Conservation (phyloP, 106 monocot species). For the Alisma plantagoaquatica region DNA sequence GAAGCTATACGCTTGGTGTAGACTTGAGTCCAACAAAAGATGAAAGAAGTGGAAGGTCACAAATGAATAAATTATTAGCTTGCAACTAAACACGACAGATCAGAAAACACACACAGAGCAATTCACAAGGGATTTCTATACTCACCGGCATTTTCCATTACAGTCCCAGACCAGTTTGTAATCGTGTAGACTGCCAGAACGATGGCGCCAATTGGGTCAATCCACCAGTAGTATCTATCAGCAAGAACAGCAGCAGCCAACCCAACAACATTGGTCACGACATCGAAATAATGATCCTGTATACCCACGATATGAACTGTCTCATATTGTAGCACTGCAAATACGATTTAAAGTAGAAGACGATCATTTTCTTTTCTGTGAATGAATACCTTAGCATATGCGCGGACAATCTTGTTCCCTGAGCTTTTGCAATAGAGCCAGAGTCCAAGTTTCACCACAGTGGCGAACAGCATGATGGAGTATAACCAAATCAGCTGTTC, state of each 20-base stretch:
- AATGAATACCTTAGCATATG: slow-evolving; percentile 77
- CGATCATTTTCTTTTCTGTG: too few relatives aligned
- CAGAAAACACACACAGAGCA: too few relatives aligned
- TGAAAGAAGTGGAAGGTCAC: too few relatives aligned
- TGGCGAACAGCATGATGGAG: slow-evolving; percentile 77
- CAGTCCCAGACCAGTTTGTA: slow-evolving; percentile 79
- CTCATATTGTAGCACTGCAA: too few relatives aligned
- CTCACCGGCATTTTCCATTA: slow-evolving; percentile 88
- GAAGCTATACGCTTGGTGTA: too few relatives aligned
- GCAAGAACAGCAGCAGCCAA: slow-evolving; percentile 89
- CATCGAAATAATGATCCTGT: slow-evolving; percentile 99
- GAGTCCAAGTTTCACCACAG: slow-evolving; percentile 69
- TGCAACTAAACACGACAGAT: too few relatives aligned
- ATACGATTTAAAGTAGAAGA: too few relatives aligned
- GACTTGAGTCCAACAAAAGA: too few relatives aligned
- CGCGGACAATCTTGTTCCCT: slow-evolving; percentile 71
- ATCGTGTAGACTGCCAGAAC: slow-evolving; percentile 87
- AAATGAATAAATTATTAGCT: too few relatives aligned
- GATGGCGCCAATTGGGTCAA: slow-evolving; percentile 85
- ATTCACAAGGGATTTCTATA: too few relatives aligned
- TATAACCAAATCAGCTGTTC: slow-evolving; percentile 66
- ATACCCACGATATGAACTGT: too few relatives aligned
- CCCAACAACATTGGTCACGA: slow-evolving; percentile 84
- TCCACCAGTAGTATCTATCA: slow-evolving; percentile 91
- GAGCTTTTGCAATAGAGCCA: slow-evolving; percentile 84